Percentiles rank a stretch among this genome's conserved stretches.
Conservation (phyloP, 2,329 filamentous ascomycete species). For the Alternaria consortialis region DNA sequence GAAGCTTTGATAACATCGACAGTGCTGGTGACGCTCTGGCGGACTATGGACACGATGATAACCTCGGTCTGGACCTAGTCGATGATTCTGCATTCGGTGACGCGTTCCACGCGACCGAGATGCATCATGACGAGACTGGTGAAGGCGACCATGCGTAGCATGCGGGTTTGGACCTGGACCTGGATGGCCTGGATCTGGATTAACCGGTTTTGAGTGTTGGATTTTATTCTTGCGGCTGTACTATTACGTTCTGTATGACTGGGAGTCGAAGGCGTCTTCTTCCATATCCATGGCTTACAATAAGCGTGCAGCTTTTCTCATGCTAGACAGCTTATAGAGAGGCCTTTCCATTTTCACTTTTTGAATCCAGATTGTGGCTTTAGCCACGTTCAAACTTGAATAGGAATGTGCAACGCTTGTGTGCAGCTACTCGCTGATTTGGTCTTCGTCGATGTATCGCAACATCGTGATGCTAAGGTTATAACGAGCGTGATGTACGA, state of each 20-base stretch:
- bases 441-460: not conserved
- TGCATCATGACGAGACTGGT: slow-evolving; percentile 43
- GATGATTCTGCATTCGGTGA: slow-evolving; percentile 53
- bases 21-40: slow-evolving; percentile 52
- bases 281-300: not conserved
- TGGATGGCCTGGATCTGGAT: not conserved
- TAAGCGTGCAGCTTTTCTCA: not conserved
- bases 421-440: not conserved
- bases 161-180: slow-evolving; percentile 1
- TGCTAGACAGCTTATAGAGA: not conserved
- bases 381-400: not conserved
- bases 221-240: slow-evolving; percentile 6
- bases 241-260: slow-evolving; percentile 12
- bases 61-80: slow-evolving; percentile 49
- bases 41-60: slow-evolving; percentile 50
- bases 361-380: not conserved
- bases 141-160: slow-evolving; percentile 40
- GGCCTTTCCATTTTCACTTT: not conserved
- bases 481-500: not conserved
- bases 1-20: slow-evolving; percentile 50
- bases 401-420: not conserved
- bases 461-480: not conserved
- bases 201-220: not conserved
- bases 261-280: slow-evolving; percentile 6
- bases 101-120: slow-evolving; percentile 52